Base-by-base conservation (phyloP, 306 rosid species). In the Boehmeria nivea region DNA sequence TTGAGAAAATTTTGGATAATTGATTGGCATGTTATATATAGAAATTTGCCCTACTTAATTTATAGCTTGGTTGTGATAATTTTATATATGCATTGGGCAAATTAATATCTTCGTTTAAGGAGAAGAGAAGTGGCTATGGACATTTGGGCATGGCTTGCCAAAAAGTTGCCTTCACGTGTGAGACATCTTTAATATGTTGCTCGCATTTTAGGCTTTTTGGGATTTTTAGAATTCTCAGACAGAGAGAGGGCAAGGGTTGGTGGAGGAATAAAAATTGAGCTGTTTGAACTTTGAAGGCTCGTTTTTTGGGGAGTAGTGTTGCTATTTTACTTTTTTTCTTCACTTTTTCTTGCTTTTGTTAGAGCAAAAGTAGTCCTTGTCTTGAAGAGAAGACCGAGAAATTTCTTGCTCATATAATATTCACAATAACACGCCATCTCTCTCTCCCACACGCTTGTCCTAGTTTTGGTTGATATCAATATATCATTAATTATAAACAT, bases 331-430 rank as follows among this genome's bases (percentile, higher is more conserved):
- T 51, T 27, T 51, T 36, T 14, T 57, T 25, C 11, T 42, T 25
- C 9, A 5, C 59, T 65, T 64, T 72, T 62, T 62, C 62, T 69
- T 64, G 61, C 70, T 61, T 60, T 81, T 66, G 61, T 76, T 52
- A 65, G 51, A 55, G 54, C 38, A 45, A 63, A 50, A 31, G 57
- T 43, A 49, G 55, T 8, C 67, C 61, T 78, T 64, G 71, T n/a
- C n/a, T n/a, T n/a, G n/a, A n/a, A n/a, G n/a, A n/a, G n/a, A 64
- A 48, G 34, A 57, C 61, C 65, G 48, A 31, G 36, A 64, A 26
- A 31, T 31, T 3, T 7, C 18, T 27, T 22, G 3, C n/a, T 4
- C n/a, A n/a, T n/a, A 12, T 7, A 26, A 25, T 6, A 24, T 15
- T 5, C 18, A 24, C n/a, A n/a, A n/a, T n/a, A 25, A 23, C 26